Base-by-base conservation (phyloP, 2,329 filamentous ascomycete species). In the Penicillium sp. region DNA sequence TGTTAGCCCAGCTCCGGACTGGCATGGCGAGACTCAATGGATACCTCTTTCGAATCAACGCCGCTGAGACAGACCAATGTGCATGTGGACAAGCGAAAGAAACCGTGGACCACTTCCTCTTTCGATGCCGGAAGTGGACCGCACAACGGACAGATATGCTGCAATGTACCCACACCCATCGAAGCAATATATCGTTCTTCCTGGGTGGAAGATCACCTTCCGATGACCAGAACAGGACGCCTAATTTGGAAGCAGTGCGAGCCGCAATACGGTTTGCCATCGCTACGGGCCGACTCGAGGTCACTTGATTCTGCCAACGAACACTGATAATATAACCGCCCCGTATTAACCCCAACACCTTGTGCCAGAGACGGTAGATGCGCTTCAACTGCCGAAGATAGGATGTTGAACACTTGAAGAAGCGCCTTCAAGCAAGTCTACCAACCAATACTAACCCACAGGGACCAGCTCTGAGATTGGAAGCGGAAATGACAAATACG, bases 341-440 rank as follows among this genome's bases (percentile, higher is more conserved):
- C 18, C 47, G 16, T 49, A 16, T 56, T 39, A 58, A 58, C 49
- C 62, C 59, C 54, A 45, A 61, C 52, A 65, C 56, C 66, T 67
- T 44, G 59, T 68, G 62, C 59, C 33, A 58, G 10, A 59, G 11
- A 65, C 39, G 57, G 63, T 69, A 61, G 67, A 65, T 62, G 63
- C 61, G 63, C 68, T 71, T 71, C 63, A 70, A 64, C 62, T 69
- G 62, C 64, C 54, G 64, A 70, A 43, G 47, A 69, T 70, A 69
- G 67, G 65, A 71, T 65, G 59, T 67, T 69, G 60, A 71, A 71
- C 59, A 71, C 65, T 71, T 71, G 56, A 51, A 68, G 66, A 70
- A 71, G 64, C 59, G 58, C 60, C 66, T 71, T 70, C 59, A 69
- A 69, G 67, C 60, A 33, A 68, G 63, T 46, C 62, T 63, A 65